Percentiles rank a stretch among this genome's conserved stretches.
These are phyloP conservation scores for Neoboletus magnificus DNA, from an alignment of 768 basidiomycete species.

Conservation along the genomic window DNA sequence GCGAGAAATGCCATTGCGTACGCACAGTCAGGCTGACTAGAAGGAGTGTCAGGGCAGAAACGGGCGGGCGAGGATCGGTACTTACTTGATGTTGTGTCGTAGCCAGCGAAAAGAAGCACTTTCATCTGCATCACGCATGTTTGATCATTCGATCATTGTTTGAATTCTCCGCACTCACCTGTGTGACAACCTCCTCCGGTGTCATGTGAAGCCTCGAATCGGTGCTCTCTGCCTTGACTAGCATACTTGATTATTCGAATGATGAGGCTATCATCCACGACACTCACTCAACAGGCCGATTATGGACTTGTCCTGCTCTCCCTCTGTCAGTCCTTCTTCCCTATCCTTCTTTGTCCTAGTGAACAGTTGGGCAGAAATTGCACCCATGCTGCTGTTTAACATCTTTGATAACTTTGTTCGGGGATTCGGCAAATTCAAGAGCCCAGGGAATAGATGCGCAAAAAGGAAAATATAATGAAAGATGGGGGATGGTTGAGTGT, in stretches of 20 bases:
- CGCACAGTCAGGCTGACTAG: slow-evolving; percentile 27
- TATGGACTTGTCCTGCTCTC: slow-evolving; percentile 34
- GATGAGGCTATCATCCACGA: neutral
- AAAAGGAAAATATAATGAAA: slow-evolving; percentile 24
- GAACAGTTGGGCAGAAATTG: slow-evolving; percentile 35
- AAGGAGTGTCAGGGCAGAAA: neutral
- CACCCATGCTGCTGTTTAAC: slow-evolving; percentile 29
- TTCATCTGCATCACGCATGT: slow-evolving; percentile 27
- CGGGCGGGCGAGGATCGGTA: neutral
- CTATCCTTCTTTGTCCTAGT: slow-evolving; percentile 33
- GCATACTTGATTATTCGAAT: neutral
- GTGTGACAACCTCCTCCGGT: slow-evolving; percentile 39
- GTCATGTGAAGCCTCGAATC: slow-evolving; percentile 33
- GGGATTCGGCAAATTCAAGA: slow-evolving; percentile 33
- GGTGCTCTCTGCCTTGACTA: slow-evolving; percentile 39
- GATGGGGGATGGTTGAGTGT: slow-evolving; percentile 21
- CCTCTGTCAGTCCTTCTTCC: slow-evolving; percentile 23
- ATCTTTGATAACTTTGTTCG: slow-evolving; percentile 24
- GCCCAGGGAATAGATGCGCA: slow-evolving; percentile 28
- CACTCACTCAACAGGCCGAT: slow-evolving; percentile 38
- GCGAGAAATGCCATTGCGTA: neutral
- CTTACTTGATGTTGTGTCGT: slow-evolving; percentile 41
- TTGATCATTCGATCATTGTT: neutral
- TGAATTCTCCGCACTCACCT: slow-evolving; percentile 13
- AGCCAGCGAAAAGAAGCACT: slow-evolving; percentile 38